Conservation (phyloP, 768 basidiomycete species). For the Holtermannia corniformis region DNA sequence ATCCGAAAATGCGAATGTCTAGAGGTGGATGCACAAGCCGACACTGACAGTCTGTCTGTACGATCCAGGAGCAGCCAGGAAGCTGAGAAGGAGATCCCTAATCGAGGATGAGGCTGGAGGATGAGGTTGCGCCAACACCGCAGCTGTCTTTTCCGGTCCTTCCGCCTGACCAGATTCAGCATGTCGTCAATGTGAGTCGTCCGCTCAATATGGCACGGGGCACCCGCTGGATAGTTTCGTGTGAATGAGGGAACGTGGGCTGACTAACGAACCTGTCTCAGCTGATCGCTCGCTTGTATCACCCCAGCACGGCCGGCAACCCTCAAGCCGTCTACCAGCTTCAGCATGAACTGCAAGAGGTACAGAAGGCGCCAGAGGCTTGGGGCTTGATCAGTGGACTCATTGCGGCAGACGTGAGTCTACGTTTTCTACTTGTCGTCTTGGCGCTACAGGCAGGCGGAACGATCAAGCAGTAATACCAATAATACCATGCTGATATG, state of each 20-base stretch:
- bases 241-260: no score
- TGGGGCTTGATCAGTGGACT: constrained; percentile 39
- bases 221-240: no score
- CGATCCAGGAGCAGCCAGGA: no score
- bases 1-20: no score
- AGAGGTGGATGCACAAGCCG: no score
- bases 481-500: neutral
- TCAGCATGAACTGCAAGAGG: constrained; percentile 28
- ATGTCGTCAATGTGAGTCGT: neutral
- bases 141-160: neutral
- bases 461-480: no score
- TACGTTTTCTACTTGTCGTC: neutral
- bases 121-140: neutral
- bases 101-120: neutral
- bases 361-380: constrained; percentile 30
- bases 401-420: constrained; percentile 26
- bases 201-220: no score
- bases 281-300: constrained; percentile 35
- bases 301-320: constrained; percentile 21
- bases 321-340: constrained; percentile 29
- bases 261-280: constrained; percentile 4
- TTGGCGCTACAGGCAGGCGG: no score
- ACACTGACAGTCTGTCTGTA: no score
- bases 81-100: no score
- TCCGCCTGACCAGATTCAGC: neutral